Conservation (phyloP, 2,329 filamentous ascomycete genomes). For the Botryotinia narcissicola region DNA sequence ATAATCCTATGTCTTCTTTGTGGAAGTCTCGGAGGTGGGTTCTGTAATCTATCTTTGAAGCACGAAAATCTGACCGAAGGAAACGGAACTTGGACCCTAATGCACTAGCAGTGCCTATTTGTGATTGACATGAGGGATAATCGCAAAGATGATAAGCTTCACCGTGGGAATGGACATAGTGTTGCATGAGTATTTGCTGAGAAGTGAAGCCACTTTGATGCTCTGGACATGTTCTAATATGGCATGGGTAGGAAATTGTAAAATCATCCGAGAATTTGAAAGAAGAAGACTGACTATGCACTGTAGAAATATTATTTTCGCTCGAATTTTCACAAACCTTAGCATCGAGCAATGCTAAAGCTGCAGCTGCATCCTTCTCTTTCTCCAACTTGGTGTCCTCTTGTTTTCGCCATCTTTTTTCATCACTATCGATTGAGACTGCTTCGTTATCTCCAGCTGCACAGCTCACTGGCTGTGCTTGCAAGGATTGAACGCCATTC, state of each 20-base stretch:
- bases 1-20: background rate
- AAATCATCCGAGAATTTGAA: background rate
- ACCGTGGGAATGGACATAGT: background rate
- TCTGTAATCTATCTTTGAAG: background rate
- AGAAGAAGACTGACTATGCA: background rate
- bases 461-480: background rate
- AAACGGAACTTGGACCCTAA: background rate
- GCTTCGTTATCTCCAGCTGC: background rate
- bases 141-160: slow-evolving; percentile 8
- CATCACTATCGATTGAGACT: background rate
- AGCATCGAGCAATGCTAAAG: background rate
- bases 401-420: background rate
- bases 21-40: background rate
- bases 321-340: background rate
- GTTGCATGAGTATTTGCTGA: background rate
- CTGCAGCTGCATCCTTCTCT: background rate
- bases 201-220: slow-evolving; percentile 2
- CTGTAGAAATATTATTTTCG: background rate
- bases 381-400: background rate
- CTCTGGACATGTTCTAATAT: slow-evolving; percentile 2
- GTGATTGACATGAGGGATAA: slow-evolving; percentile 7
- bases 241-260: background rate
- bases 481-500: background rate
- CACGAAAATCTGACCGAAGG: background rate
- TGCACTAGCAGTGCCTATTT: background rate